phyloP scores from a whole-genome alignment of 441 rosid genomes.

The Daphne laureola region DNA sequence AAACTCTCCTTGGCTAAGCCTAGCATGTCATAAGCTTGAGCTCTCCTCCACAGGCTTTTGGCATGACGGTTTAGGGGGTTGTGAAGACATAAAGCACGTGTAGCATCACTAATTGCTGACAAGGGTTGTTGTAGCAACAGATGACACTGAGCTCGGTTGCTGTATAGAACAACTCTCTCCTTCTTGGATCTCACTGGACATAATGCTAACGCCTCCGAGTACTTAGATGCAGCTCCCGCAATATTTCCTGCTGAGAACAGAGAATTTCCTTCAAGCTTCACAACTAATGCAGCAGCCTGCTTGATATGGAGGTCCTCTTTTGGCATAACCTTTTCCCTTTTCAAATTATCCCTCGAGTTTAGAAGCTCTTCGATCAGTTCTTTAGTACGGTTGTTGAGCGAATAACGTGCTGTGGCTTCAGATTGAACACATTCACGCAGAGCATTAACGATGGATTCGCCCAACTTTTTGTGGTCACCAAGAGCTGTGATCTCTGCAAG shows the following conservation, averaged over 20 bases:
- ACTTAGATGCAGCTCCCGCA: slow-evolving; percentile 75
- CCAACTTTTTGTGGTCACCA: slow-evolving; percentile 91
- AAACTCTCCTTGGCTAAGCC: slow-evolving; percentile 91
- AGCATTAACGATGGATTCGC: slow-evolving; percentile 65
- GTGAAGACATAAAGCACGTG: slow-evolving; percentile 79
- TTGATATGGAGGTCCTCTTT: slow-evolving; percentile 96
- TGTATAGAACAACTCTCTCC: slow-evolving; percentile 86
- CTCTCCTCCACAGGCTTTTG: slow-evolving; percentile 97
- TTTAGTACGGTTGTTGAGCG: slow-evolving; percentile 43
- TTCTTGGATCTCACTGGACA: slow-evolving; percentile 94
- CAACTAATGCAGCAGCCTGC: slow-evolving; percentile 88
- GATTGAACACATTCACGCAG: slow-evolving; percentile 77
- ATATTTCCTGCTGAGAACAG: slow-evolving; percentile 94
- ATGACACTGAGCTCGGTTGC: slow-evolving; percentile 94
- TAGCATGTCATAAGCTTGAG: slow-evolving; percentile 95
- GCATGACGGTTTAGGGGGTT: slow-evolving; percentile 87
- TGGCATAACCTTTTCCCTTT: slow-evolving; percentile 88
- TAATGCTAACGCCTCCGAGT: slow-evolving; percentile 78
- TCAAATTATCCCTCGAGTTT: slow-evolving; percentile 61
- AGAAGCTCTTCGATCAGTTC: slow-evolving; percentile 69
- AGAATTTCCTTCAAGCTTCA: slow-evolving; percentile 96
- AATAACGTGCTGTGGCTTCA: slow-evolving; percentile 39
- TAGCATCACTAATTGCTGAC: slow-evolving; percentile 85
- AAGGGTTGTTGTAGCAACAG: slow-evolving; percentile 83
- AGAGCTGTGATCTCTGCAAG: slow-evolving; percentile 72